Evolutionary conservation across 1,139 yeast genomes (phyloP), one percentile per base, ranked within the genome.

Genomic region (Starmera stellimalicola): DNA sequence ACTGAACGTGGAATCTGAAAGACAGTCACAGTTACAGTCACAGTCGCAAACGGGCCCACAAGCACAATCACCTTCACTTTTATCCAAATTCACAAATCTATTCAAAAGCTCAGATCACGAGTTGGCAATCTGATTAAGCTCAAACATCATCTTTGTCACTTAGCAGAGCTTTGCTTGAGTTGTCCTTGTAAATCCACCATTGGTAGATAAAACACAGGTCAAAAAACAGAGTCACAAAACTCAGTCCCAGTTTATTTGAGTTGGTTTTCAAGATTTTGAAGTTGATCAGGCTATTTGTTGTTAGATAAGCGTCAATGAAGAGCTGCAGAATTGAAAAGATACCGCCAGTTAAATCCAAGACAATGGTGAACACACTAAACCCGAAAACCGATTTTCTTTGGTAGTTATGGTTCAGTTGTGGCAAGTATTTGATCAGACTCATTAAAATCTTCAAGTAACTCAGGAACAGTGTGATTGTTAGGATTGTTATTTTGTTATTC

Each of bases 341-440:
- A 9, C 80, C 74, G 6, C 85, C 85, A 3, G 60, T 41, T 9
- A 70, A 46, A 53, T 77, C 85, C 22, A 74, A 52, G 10, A 55
- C 43, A 1, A 69, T 65, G 12, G 77, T 69, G 11, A 61, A 48
- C 32, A 69, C 70, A 5, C 82, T 69, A 48, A 74, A 73, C 1
- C 83, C 84, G 36, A 59, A 56, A 48, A 77, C 70, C 2, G 80
- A 69, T 39, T 62, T 60, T 33, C 83, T 63, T 31, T 61, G 61
- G 38, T 56, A 60, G 44, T 77, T 77, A 47, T 72, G 70, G 20
- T 57, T 43, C 5, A 76, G 65, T 47, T 77, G 85, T 0, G 85
- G 84, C 6, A 77, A 49, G 47, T 76, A 74, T 49, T 77, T 77
- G 37, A 71, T 58, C 19, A 73, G 54, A 36, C 79, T 72, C 65